Conservation (phyloP, 73 alveolate species). For the Paramecium tetraurelia region DNA sequence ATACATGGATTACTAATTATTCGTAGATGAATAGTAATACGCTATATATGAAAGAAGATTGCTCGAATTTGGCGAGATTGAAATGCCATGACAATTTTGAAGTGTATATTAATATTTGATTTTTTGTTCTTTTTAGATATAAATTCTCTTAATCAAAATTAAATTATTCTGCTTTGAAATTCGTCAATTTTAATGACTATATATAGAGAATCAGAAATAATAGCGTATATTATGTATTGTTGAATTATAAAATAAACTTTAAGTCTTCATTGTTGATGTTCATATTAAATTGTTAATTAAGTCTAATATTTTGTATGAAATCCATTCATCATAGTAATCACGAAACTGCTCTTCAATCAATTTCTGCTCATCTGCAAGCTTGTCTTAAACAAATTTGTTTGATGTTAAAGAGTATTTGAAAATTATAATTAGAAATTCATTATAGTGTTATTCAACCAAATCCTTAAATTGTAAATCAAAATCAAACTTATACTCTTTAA, state of each 20-base stretch:
- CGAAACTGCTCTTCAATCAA: neutral
- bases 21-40: slow-evolving; percentile 66
- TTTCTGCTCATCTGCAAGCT: neutral
- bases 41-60: slow-evolving; percentile 52
- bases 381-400: too few species aligned
- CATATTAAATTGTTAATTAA: neutral
- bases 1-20: slow-evolving; percentile 70
- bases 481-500: too few species aligned
- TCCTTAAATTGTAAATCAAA: neutral
- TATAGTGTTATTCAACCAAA: neutral
- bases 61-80: neutral
- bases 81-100: neutral
- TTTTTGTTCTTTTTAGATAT: neutral
- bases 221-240: neutral
- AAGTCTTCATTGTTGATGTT: neutral
- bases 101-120: neutral
- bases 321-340: neutral
- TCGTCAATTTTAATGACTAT: neutral
- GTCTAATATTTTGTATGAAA: neutral
- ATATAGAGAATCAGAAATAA: neutral
- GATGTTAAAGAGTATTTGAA: too few species aligned
- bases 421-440: neutral
- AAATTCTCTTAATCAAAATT: neutral
- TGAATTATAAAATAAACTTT: neutral
- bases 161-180: neutral